Evolutionary conservation across 2,329 filamentous ascomycete species (phyloP).

Genomic region (Sclerotinia borealis): DNA sequence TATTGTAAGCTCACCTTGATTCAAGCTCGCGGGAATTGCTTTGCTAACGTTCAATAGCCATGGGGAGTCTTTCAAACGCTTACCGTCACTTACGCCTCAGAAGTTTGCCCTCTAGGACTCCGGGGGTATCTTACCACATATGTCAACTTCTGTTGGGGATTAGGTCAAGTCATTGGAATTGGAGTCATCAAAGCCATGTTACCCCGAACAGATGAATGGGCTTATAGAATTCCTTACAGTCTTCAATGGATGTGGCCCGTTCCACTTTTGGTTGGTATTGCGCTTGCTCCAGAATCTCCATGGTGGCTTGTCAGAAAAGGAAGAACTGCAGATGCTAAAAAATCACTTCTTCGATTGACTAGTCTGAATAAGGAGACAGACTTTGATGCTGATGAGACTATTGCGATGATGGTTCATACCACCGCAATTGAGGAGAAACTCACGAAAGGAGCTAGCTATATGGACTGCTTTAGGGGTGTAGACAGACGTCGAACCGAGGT

Average conservation of each 20-base stretch:
- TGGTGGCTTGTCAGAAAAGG: constrained; percentile 45
- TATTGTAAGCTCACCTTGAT: constrained; percentile 15
- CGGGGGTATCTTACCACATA: constrained; percentile 51
- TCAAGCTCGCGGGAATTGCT: background rate
- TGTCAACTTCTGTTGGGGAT: constrained; percentile 50
- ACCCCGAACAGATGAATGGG: constrained; percentile 41
- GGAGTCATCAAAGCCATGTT: constrained; percentile 45
- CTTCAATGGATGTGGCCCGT: constrained; percentile 38
- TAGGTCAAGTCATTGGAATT: constrained; percentile 45
- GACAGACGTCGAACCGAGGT: constrained; percentile 46
- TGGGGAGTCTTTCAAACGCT: constrained; percentile 41
- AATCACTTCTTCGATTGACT: constrained; percentile 31
- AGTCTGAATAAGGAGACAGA: constrained; percentile 36
- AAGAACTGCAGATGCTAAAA: constrained; percentile 38
- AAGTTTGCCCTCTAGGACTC: constrained; percentile 51
- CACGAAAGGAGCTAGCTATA: constrained; percentile 40
- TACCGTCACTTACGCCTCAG: constrained; percentile 34
- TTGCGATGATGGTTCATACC: constrained; percentile 53
- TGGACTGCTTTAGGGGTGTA: constrained; percentile 44
- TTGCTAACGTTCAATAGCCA: constrained; percentile 27
- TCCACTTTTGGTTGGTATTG: constrained; percentile 42
- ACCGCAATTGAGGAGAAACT: constrained; percentile 49
- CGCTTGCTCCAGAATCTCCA: constrained; percentile 42
- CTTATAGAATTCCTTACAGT: constrained; percentile 46
- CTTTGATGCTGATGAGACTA: constrained; percentile 42